These are phyloP conservation scores for Lolium multiflorum DNA, from an alignment of 176 grass and related monocot species.

Conservation along the genomic window DNA sequence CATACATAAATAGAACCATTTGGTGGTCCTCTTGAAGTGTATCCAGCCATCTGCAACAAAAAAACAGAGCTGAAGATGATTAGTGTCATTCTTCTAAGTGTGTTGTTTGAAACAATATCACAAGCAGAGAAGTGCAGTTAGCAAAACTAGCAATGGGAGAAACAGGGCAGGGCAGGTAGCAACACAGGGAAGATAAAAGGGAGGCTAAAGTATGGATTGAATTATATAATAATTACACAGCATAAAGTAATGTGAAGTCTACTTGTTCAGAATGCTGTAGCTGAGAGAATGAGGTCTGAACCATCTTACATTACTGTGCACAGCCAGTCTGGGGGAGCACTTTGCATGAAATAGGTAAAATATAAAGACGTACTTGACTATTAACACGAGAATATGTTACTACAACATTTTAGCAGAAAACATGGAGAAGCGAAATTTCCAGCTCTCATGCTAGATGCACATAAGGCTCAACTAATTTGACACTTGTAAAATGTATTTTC, in stretches of 20 bases:
- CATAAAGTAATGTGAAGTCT: no score
- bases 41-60: conserved; percentile 60
- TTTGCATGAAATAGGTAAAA: neutral
- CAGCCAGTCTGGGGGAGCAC: neutral
- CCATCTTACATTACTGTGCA: neutral
- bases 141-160: neutral
- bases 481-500: neutral
- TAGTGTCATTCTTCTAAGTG: neutral
- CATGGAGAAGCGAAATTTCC: neutral
- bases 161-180: neutral
- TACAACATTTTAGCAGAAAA: neutral
- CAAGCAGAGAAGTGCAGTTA: neutral
- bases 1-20: conserved; percentile 91
- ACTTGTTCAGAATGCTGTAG: neutral
- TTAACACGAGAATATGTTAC: neutral
- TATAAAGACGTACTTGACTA: neutral
- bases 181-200: neutral
- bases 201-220: neutral
- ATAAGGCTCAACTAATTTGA: neutral
- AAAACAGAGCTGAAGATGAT: neutral
- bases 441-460: neutral
- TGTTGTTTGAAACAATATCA: conserved; percentile 3
- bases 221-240: no score
- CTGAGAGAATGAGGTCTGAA: neutral
- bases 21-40: conserved; percentile 52